A percentile compares a stretch with the other conserved stretches of the same genome.
Conservation (phyloP, 257 asterid species). For the Jacaranda copaia region DNA sequence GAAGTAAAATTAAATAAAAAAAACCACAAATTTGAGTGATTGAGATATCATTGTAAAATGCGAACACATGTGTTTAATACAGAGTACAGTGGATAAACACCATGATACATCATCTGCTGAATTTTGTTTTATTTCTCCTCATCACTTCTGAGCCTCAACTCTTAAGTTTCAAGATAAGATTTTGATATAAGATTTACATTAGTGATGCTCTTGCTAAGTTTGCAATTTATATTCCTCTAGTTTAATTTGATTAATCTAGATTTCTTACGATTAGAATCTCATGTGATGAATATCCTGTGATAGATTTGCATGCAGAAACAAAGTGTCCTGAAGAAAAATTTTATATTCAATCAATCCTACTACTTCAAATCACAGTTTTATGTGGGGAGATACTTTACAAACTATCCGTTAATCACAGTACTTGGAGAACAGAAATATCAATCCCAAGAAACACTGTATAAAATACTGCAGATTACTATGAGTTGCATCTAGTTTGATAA, state of each 20-base stretch:
- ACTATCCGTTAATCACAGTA: background rate
- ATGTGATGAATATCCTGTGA: background rate
- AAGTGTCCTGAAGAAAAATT: background rate
- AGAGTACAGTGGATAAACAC: too few relatives aligned
- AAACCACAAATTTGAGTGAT: background rate
- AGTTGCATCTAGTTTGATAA: too few relatives aligned
- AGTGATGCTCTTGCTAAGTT: background rate
- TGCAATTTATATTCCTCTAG: background rate
- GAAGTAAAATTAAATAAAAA: background rate
- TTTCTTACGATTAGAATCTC: background rate
- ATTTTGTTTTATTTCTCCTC: background rate
- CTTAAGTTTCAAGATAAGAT: background rate
- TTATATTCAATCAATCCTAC: background rate
- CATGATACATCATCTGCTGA: background rate
- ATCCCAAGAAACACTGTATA: background rate
- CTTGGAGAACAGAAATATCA: background rate
- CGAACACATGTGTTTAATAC: background rate
- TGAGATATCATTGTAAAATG: background rate
- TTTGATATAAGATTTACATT: background rate
- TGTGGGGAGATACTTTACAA: background rate
- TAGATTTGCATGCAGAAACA: background rate
- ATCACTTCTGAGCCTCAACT: background rate
- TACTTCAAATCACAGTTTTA: background rate
- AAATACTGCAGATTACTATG: too few relatives aligned
- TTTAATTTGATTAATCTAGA: background rate